These are phyloP conservation scores for Suhomyces coccinellae DNA, from an alignment of 1,139 yeast species.

Conservation along the genomic window DNA sequence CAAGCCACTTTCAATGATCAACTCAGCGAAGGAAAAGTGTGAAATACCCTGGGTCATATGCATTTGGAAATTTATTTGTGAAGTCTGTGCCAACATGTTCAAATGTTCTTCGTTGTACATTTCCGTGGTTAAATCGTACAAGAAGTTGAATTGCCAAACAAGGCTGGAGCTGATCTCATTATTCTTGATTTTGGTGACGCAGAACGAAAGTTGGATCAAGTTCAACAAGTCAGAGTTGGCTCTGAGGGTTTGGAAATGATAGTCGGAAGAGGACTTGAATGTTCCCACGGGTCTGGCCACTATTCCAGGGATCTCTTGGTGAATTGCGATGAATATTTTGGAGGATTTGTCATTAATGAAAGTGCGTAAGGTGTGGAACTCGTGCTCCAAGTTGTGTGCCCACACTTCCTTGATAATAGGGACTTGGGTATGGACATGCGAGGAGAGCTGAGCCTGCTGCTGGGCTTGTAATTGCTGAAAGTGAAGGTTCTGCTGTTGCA, in stretches of 20 bases:
- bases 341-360: constrained; percentile 66
- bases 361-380: constrained; percentile 71
- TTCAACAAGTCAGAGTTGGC: constrained; percentile 85
- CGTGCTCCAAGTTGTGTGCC: constrained; percentile 80
- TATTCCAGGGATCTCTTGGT: constrained; percentile 95
- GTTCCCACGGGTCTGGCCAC: constrained; percentile 97
- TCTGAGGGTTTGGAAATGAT: constrained; percentile 93
- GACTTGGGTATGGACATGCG: constrained; percentile 19
- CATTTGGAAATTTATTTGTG: constrained; percentile 79
- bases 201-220: constrained; percentile 84
- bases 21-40: constrained; percentile 77
- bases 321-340: constrained; percentile 61
- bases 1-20: constrained; percentile 83
- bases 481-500: constrained; percentile 17
- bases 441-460: constrained; percentile 23
- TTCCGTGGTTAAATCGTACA: constrained; percentile 70
- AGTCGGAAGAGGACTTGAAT: constrained; percentile 85
- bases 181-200: constrained; percentile 77
- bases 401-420: constrained; percentile 73
- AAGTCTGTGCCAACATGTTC: constrained; percentile 63
- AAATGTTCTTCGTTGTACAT: constrained; percentile 85
- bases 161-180: constrained; percentile 64
- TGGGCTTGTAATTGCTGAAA: constrained; percentile 15
- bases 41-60: constrained; percentile 81
- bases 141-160: constrained; percentile 95